Base-by-base conservation (phyloP, 75 land plant genomes). In the Isoetes taiwanensis region DNA sequence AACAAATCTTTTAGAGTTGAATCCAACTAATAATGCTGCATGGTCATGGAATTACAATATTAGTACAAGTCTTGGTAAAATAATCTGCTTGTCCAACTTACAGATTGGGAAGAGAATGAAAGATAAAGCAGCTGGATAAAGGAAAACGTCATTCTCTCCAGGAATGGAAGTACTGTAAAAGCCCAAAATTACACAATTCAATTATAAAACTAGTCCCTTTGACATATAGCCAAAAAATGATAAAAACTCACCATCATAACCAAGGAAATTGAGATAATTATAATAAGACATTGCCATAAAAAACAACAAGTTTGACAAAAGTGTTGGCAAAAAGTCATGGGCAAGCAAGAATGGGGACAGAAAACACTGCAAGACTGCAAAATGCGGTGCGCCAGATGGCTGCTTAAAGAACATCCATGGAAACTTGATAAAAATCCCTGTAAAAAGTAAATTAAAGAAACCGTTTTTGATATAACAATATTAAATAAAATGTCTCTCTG, bases 121-220 rank as follows among this genome's bases (percentile, higher is more conserved):
- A 32, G 79, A 67, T 23, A 75, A 31, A 24, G 78, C 85, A 68
- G 87, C 83, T 32, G 97, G 97, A 53, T 84, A 87, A 56, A 91
- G 75, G 78, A 91, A 87, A 87, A 83, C 12, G 97, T 87, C 2
- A 94, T 91, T 63, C 69, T 87, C 69, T 87, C 97, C 83, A 91
- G 57, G 60, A 90, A 91, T 0, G 97, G 97, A 6, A 91, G 63
- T 27, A 87, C 95, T 91, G 78, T 63, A 70, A 41, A 20, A 32
- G 24, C 19, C 52, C 52, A 48, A 11, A 48, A 11, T 17, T 48
- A 10, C 12, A 37, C 39, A 14, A 37, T 37, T 10, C 14, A 14
- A 10, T 37, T 37, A 10, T 10, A 14, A 37, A 37, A 10, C 39
- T 10, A 37, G 12, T 14, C 39, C 39, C 12, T 10, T 37, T 37